phyloP scores from a whole-genome alignment of 2,329 filamentous ascomycete genomes.

The Ceratocystis ficicola region DNA sequence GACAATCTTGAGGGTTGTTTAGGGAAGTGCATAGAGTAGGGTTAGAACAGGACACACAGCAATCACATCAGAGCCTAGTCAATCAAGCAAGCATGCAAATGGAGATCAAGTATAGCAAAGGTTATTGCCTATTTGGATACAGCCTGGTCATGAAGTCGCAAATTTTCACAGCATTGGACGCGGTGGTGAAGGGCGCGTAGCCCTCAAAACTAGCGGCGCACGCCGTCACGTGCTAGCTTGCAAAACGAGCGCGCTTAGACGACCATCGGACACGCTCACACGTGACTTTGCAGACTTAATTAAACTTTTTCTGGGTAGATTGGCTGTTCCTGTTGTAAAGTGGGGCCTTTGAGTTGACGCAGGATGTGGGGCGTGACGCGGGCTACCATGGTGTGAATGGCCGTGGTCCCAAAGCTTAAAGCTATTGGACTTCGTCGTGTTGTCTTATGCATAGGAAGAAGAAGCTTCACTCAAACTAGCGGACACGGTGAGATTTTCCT shows the following conservation, averaged over 20 bases:
- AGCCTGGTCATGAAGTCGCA: neutral
- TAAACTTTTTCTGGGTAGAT: constrained; percentile 3
- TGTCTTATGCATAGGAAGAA: neutral
- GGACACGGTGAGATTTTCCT: neutral
- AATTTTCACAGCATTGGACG: neutral
- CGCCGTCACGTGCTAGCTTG: neutral
- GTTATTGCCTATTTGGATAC: no score
- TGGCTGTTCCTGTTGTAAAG: neutral
- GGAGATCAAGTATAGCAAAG: no score
- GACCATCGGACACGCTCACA: neutral
- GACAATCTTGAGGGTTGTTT: neutral
- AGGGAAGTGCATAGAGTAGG: neutral
- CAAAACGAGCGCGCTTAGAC: neutral
- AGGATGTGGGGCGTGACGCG: neutral
- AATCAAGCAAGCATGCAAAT: neutral
- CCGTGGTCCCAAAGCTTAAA: neutral
- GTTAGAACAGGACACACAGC: neutral
- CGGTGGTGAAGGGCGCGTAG: neutral
- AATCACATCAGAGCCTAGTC: no score
- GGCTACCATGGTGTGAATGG: neutral
- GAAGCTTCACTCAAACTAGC: neutral
- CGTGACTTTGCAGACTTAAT: neutral
- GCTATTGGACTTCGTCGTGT: neutral
- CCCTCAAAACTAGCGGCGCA: no score
- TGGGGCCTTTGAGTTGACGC: neutral